Percentiles rank a stretch among this genome's conserved stretches.
phyloP scores from a whole-genome alignment of 345 rosid species.

The Aquilaria malaccensis region DNA sequence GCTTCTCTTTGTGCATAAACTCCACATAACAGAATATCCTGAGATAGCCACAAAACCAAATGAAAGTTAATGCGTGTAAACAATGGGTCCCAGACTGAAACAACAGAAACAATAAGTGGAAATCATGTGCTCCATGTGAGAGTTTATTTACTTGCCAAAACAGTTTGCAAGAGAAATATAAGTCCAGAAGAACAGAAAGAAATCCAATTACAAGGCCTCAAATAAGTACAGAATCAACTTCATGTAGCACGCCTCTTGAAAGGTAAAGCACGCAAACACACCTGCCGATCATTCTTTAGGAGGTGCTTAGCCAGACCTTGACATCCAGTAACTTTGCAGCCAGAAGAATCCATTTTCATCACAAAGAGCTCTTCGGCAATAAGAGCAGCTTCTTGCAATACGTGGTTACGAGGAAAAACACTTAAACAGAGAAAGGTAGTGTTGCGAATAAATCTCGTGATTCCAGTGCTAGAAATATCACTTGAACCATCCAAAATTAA shows the following conservation, averaged over 20 bases:
- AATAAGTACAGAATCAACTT: neutral
- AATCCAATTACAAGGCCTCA: too few relatives aligned
- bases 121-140: neutral
- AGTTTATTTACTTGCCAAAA: neutral
- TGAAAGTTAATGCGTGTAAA: neutral
- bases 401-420: slow-evolving; percentile 75
- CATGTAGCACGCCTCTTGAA: slow-evolving; percentile 1
- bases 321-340: slow-evolving; percentile 57
- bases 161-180: too few relatives aligned
- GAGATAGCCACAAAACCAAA: slow-evolving; percentile 7
- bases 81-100: neutral
- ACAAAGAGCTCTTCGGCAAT: slow-evolving; percentile 77
- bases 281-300: slow-evolving; percentile 91
- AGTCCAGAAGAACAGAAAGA: too few relatives aligned
- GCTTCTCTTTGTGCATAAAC: slow-evolving; percentile 93
- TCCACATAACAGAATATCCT: slow-evolving; percentile 94
- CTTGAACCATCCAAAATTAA: slow-evolving; percentile 35
- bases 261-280: slow-evolving; percentile 21
- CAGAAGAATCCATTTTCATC: slow-evolving; percentile 47
- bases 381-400: slow-evolving; percentile 81
- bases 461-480: slow-evolving; percentile 41
- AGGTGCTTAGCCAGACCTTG: slow-evolving; percentile 81
- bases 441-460: slow-evolving; percentile 86
- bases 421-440: slow-evolving; percentile 64
- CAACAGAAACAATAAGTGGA: slow-evolving; percentile 7